phyloP scores from a whole-genome alignment of 331 rosid species.

The Malus hybrid region DNA sequence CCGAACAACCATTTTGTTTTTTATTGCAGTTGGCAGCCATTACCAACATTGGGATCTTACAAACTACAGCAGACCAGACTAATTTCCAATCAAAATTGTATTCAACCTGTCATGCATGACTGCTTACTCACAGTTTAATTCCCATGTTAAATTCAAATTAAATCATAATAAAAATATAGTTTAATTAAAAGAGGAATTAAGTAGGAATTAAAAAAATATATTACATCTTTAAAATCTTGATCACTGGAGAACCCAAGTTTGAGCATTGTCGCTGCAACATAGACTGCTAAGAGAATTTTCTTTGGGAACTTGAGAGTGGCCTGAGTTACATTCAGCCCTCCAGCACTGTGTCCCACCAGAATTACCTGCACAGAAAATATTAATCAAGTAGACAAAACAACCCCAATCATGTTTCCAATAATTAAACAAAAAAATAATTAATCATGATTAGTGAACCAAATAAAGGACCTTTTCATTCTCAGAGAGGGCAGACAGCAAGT shows the following conservation, averaged over 20 bases:
- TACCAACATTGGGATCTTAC: background rate
- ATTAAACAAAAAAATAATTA: background rate
- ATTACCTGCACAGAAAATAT: constrained; percentile 38
- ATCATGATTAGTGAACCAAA: background rate
- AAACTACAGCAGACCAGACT: background rate
- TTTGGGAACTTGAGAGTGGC: constrained; percentile 54
- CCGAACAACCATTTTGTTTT: background rate
- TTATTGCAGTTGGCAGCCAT: constrained; percentile 7
- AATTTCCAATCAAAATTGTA: background rate
- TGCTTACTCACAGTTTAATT: background rate
- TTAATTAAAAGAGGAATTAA: background rate
- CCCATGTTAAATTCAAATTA: background rate
- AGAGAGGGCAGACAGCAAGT: constrained; percentile 54
- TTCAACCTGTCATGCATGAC: background rate
- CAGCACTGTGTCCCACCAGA: constrained; percentile 87
- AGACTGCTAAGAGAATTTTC: constrained; percentile 52
- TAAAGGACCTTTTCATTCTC: constrained; percentile 53
- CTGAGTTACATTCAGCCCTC: constrained; percentile 66
- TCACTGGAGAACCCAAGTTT: constrained; percentile 38
- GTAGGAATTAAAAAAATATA: background rate
- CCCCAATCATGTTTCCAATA: background rate
- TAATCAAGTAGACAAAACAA: background rate
- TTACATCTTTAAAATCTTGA: constrained; percentile 62
- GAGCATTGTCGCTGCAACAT: constrained; percentile 83
- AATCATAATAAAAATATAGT: background rate